Base-by-base conservation (phyloP, 345 rosid genomes). In the Alliaria petiolata region DNA sequence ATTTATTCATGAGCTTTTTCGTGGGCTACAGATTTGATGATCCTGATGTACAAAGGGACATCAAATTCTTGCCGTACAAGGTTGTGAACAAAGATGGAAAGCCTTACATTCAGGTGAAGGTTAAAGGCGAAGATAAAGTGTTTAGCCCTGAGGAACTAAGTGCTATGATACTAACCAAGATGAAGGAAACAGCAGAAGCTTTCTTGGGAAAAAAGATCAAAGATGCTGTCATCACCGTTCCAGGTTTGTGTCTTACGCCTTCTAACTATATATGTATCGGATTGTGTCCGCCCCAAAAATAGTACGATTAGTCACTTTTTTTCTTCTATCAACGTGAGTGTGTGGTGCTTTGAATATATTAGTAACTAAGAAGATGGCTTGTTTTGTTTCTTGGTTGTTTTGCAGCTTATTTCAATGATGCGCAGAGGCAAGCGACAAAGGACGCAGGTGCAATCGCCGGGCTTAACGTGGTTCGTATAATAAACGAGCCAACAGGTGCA, bases 111-210 rank as follows among this genome's bases (percentile, higher is more conserved):
- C 69, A 75, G 12, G 70, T 76, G 43, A 76, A 69, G 26, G 70
- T 76, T 53, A 86, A 81, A 76, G 88, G 87, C 4, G 86, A 83
- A 52, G 70, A 26, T 12, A 86, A 74, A 70, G 78, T 83, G 45
- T 86, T 84, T 77, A 84, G 86, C 80, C 88, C 91, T 2, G 91
- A 86, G 72, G 88, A 86, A 58, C 78, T 86, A 61, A 82, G 86
- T 57, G 83, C 86, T 8, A 86, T 86, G 90, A 78, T 84, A 33
- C 34, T 85, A 55, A 74, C 62, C 15, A 85, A 85, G 76, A 85
- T 85, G 90, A 83, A 79, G 70, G 86, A 85, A 45, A 84, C 86
- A 8, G 84, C 90, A n/a, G 86, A 84, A 78, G 76, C 82, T 11
- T 86, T 33, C 79, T 81, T 84, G 14, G 91, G 88, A 42, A 79